These are phyloP conservation scores for Curvularia hawaiiensis DNA, from an alignment of 2,329 filamentous ascomycete species.

Conservation along the genomic window DNA sequence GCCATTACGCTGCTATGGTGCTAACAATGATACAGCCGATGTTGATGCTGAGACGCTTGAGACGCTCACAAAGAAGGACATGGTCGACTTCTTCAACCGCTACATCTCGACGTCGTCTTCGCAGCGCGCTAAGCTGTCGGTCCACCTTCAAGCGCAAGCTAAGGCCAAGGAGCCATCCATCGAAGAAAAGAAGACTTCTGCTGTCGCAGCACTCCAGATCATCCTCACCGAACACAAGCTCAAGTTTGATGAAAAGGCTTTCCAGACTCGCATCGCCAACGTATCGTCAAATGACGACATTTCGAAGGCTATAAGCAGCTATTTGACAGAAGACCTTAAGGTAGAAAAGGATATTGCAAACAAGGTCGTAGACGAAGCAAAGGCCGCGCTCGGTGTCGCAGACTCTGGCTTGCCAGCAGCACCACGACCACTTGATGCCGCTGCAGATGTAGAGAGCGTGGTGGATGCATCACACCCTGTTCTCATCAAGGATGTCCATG, in stretches of 20 bases:
- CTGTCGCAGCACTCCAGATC: constrained; percentile 45
- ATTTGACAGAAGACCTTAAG: constrained; percentile 52
- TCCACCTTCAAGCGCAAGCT: constrained; percentile 81
- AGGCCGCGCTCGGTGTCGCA: constrained; percentile 52
- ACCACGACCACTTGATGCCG: constrained; percentile 45
- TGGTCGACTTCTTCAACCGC: constrained; percentile 77
- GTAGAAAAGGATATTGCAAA: constrained; percentile 57
- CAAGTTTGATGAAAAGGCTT: constrained; percentile 47
- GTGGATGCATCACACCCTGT: constrained; percentile 50
- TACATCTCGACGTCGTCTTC: constrained; percentile 77
- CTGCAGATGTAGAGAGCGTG: constrained; percentile 30
- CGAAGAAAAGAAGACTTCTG: constrained; percentile 51
- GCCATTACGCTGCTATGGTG: not conserved
- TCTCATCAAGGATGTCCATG: constrained; percentile 76
- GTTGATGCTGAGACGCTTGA: constrained; percentile 78
- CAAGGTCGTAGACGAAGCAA: constrained; percentile 56
- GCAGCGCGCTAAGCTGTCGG: constrained; percentile 77
- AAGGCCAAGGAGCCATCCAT: constrained; percentile 45
- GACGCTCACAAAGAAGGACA: constrained; percentile 75
- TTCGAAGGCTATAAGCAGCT: constrained; percentile 56
- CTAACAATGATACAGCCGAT: constrained; percentile 59
- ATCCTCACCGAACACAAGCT: constrained; percentile 57
- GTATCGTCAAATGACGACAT: constrained; percentile 56
- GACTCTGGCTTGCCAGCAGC: constrained; percentile 46
- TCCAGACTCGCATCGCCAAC: constrained; percentile 53